Evolutionary conservation across 495 filamentous ascomycete genomes (phyloP).

Genomic region (Penicillium dipodomyicola): DNA sequence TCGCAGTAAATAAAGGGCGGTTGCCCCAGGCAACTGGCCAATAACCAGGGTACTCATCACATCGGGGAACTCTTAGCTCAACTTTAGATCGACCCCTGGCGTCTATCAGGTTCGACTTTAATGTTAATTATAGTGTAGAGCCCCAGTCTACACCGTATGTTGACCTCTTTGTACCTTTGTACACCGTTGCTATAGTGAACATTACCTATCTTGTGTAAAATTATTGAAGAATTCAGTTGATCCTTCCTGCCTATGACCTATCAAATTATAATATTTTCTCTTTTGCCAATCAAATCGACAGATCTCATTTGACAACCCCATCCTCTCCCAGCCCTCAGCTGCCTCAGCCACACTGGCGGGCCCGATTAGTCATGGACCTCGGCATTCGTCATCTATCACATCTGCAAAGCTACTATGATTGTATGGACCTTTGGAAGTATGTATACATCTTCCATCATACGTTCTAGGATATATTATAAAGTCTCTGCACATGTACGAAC

Average conservation of each 20-base stretch:
- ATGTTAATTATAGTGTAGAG: slow-evolving; percentile 13
- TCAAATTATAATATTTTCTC: background rate
- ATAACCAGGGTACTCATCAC: slow-evolving; percentile 11
- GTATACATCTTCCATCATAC: background rate
- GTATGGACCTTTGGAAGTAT: background rate
- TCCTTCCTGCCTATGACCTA: background rate
- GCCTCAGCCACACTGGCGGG: background rate
- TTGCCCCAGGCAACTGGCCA: slow-evolving; percentile 32
- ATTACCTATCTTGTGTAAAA: background rate
- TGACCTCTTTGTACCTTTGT: background rate
- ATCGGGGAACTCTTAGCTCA: slow-evolving; percentile 8
- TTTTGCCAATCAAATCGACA: background rate
- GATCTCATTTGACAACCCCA: background rate
- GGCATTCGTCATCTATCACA: background rate
- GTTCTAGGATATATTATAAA: background rate
- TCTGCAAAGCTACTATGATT: background rate
- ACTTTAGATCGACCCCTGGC: slow-evolving; percentile 13
- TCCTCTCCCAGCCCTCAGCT: background rate
- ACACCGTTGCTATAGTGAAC: slow-evolving; percentile 9
- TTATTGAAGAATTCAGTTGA: background rate
- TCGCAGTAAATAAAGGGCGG: slow-evolving; percentile 12
- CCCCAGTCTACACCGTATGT: too few relatives aligned
- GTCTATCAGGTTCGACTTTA: slow-evolving; percentile 9
- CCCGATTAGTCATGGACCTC: slow-evolving; percentile 1
- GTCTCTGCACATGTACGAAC: background rate